Evolutionary conservation across 2,329 filamentous ascomycete genomes (phyloP).

Genomic region (Leptographium flavum): DNA sequence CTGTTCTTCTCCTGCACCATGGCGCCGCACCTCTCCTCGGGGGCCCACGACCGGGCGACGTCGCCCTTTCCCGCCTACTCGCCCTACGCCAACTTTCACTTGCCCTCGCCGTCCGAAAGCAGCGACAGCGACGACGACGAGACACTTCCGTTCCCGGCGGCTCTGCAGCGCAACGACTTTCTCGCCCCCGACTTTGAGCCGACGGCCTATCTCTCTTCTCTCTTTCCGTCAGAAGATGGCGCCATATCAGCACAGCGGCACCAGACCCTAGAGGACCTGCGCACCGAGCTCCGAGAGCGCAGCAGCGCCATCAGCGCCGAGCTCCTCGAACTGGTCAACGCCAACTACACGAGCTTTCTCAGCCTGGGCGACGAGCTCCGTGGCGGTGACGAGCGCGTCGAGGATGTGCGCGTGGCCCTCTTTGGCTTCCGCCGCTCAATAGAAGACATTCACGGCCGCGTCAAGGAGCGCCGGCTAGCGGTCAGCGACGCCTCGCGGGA

Average conservation of each 20-base stretch:
- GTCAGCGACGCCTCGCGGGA: constrained; percentile 50
- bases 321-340: constrained; percentile 85
- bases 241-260: constrained; percentile 57
- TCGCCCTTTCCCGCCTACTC: constrained; percentile 13
- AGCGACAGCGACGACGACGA: constrained; percentile 45
- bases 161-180: constrained; percentile 73
- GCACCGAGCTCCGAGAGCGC: constrained; percentile 69
- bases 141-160: constrained; percentile 75
- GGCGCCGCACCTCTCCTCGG: constrained; percentile 5
- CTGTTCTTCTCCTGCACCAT: neutral
- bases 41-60: constrained; percentile 12
- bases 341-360: constrained; percentile 86
- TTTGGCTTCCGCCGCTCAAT: constrained; percentile 76
- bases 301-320: constrained; percentile 70
- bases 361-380: constrained; percentile 66
- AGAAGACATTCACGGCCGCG: constrained; percentile 53
- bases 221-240: constrained; percentile 17
- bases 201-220: constrained; percentile 55
- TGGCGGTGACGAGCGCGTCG: constrained; percentile 82
- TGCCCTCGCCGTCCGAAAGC: constrained; percentile 24
- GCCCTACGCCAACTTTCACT: constrained; percentile 25
- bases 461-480: constrained; percentile 49
- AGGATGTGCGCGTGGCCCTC: constrained; percentile 76
- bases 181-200: constrained; percentile 65
- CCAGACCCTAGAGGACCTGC: constrained; percentile 89